Conservation (phyloP, 306 rosid species). For the Cicer pinnatifidum region DNA sequence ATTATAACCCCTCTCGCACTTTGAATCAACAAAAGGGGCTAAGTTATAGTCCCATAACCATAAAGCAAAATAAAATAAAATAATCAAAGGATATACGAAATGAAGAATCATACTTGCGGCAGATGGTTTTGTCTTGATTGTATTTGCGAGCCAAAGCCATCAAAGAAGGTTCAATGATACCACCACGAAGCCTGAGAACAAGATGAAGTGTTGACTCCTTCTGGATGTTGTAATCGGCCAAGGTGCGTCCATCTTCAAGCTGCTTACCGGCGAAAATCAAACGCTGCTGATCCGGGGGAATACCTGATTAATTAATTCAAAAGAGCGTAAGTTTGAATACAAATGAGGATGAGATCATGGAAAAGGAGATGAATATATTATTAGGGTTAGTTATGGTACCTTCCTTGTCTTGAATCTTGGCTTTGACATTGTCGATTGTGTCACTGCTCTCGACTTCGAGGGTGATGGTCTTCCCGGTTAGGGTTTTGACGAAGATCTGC, state of each 20-base stretch:
- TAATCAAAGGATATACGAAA: too few relatives aligned
- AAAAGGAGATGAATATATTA: neutral
- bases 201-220: constrained; percentile 83
- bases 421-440: constrained; percentile 80
- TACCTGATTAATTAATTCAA: constrained; percentile 43
- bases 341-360: neutral
- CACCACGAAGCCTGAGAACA: constrained; percentile 82
- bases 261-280: constrained; percentile 81
- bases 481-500: constrained; percentile 89
- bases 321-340: neutral
- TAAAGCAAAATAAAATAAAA: neutral
- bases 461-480: constrained; percentile 81
- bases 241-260: constrained; percentile 77
- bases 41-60: constrained; percentile 52
- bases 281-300: constrained; percentile 89
- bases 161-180: constrained; percentile 76
- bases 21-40: constrained; percentile 37
- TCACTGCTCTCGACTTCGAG: constrained; percentile 92
- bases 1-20: constrained; percentile 46
- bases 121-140: constrained; percentile 80
- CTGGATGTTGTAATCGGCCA: constrained; percentile 80
- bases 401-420: constrained; percentile 91
- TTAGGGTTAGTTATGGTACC: constrained; percentile 42
- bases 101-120: constrained; percentile 64
- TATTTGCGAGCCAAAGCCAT: constrained; percentile 94